Evolutionary conservation across 2,329 filamentous ascomycete genomes (phyloP), one percentile per base, ranked within the genome.

Genomic region (Paecilomyces formosus): DNA sequence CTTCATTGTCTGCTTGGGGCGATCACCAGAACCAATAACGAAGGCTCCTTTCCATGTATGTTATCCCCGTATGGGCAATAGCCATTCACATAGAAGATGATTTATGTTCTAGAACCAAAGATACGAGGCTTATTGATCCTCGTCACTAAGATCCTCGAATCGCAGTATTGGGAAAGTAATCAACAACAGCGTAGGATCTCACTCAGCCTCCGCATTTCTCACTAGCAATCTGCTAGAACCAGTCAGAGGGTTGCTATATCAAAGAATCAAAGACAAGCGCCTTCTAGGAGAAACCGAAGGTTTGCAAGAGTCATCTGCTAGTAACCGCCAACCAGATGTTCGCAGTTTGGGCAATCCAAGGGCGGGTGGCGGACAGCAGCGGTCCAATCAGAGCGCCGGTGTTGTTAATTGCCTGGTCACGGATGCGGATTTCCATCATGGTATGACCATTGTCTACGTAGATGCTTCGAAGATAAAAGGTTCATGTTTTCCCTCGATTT

Each of bases 371-470:
- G 35, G 35, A 45, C 13, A 18, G 35, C n/a, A 7, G 7, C 39
- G 15, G 30, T 8, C 69, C 66, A 72, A 72, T 49, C 61, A 70
- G n/a, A n/a, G 26, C 0, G 1, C n/a, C 33, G 51, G 3, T 26
- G 67, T 70, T 71, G 61, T 49, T 67, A 70, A 72, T 65, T 63
- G 59, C 49, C 30, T 56, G 57, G 57, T 15, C 54, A 30, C 35
- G 30, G 31, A 53, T 57, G 61, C 59, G 64, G 60, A 64, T 58
- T 67, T 18, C 59, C 59, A 58, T 28, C 33, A 58, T 45, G 64
- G 63, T 64, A 64, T 62, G 39, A 45, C 39, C 15, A 45, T 45
- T 6, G 39, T n/a, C 13, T 45, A 45, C 15, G 18, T 45, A 45
- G 39, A 45, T 45, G n/a, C 18, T 18, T 45, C 39, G 15, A 45